A percentile compares a stretch with the other conserved stretches of the same genome.
These are phyloP conservation scores for Pelargonium myrrhifolium DNA, from an alignment of 441 rosid genomes.

Conservation along the genomic window DNA sequence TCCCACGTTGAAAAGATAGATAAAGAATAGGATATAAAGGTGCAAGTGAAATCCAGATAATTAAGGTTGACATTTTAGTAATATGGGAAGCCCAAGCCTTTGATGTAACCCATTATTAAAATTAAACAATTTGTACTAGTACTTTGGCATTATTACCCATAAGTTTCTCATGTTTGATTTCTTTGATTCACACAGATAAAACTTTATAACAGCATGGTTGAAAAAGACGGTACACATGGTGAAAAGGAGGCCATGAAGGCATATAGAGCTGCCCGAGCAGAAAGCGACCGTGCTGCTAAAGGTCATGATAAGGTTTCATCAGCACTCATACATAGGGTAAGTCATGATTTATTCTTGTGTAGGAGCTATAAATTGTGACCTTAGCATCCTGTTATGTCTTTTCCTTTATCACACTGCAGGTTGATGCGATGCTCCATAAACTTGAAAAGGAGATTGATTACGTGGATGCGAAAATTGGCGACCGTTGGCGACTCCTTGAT, in stretches of 20 bases:
- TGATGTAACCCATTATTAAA: too few species aligned
- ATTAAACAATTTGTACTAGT: neutral
- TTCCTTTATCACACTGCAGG: conserved; percentile 34
- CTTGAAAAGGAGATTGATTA: conserved; percentile 90
- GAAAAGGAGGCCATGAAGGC: conserved; percentile 63
- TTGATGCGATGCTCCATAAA: conserved; percentile 88
- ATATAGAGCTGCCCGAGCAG: conserved; percentile 66
- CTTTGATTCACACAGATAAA: conserved; percentile 43
- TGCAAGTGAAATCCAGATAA: too few species aligned
- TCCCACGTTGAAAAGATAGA: too few species aligned
- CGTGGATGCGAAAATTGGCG: conserved; percentile 84
- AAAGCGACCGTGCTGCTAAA: conserved; percentile 39
- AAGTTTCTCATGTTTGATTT: neutral
- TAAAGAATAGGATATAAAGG: too few species aligned
- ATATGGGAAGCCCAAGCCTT: too few species aligned
- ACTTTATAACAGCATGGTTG: conserved; percentile 69
- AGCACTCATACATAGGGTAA: conserved; percentile 64
- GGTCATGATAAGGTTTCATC: conserved; percentile 54
- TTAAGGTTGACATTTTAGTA: too few species aligned
- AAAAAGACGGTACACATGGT: conserved; percentile 52
- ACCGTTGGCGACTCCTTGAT: conserved; percentile 79
- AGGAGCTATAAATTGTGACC: neutral
- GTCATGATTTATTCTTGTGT: neutral
- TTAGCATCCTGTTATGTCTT: conserved; percentile 16
- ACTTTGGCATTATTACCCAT: neutral